Conservation (phyloP, 805 yeast species). For the Hanseniaspora thailandica region DNA sequence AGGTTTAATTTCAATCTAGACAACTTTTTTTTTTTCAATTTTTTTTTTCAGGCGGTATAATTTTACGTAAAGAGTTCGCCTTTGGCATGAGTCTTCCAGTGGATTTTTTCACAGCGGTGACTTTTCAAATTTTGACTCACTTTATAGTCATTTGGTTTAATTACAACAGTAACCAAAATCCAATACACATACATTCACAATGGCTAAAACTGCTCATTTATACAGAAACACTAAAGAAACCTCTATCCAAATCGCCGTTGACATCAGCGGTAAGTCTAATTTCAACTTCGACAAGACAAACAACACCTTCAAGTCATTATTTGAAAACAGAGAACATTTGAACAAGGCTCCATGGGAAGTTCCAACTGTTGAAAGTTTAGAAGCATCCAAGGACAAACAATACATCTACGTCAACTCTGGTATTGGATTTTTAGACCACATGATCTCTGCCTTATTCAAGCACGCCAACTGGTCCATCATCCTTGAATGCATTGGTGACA, state of each 20-base stretch:
- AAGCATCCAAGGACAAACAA: constrained; percentile 69
- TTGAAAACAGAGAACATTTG: constrained; percentile 27
- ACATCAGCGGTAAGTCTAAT: constrained; percentile 76
- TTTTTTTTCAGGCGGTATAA: background rate
- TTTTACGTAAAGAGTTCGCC: no score
- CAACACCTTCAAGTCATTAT: constrained; percentile 36
- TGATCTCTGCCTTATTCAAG: constrained; percentile 93
- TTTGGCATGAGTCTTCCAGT: no score
- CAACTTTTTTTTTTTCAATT: no score
- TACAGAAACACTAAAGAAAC: constrained; percentile 82
- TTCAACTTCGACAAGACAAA: constrained; percentile 33
- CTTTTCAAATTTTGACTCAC: background rate
- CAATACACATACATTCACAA: background rate
- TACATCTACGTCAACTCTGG: constrained; percentile 77
- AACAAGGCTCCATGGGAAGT: constrained; percentile 19
- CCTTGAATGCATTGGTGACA: constrained; percentile 83
- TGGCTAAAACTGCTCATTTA: constrained; percentile 26
- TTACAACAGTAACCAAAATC: background rate
- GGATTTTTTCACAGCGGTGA: no score
- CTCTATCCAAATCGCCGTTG: constrained; percentile 71
- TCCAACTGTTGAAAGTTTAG: constrained; percentile 28
- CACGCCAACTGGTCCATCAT: constrained; percentile 93
- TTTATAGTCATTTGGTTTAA: background rate
- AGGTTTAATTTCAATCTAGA: no score
- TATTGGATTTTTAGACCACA: constrained; percentile 89